Base-by-base conservation (phyloP, 805 yeast genomes). In the Soucietia sequanensis region DNA sequence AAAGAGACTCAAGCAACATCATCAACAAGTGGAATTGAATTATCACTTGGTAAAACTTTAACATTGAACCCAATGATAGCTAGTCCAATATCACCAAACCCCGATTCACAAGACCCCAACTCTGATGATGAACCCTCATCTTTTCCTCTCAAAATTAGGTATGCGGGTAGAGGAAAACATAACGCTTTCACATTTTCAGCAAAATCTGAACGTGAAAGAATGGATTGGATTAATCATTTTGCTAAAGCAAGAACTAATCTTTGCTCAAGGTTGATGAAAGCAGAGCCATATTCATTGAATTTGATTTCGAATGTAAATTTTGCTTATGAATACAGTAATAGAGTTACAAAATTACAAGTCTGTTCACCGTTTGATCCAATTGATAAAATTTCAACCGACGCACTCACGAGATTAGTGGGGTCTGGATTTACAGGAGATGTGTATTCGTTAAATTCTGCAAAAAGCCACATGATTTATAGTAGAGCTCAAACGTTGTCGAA, bases 301-400 rank as follows among this genome's bases (percentile, higher is more conserved):
- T 68, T 76, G 5, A 50, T 86, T 5, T 65, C 82, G 5, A 83
- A 80, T 46, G 66, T 72, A 17, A 67, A 70, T 35, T 86, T 85
- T 58, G 81, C 80, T 2, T 84, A 81, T 54, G 83, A 78, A n/a
- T 72, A 68, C 3, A 60, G 68, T 6, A 74, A 70, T 26, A 65
- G 70, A 14, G 69, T 80, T 1, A 53, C 54, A 2, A 79, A 73
- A 48, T 35, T 83, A 26, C 84, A 81, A 4, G 54, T 76, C 1
- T 68, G 75, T 34, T 71, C 77, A 0, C 62, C 70, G 14, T 65
- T 70, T 12, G 81, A 81, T 17, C 80, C 76, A 5, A 56, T 80
- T 23, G 73, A 73, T 47, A 44, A 43, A 5, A 36, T 56, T 16
- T 41, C 65, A 1, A 35, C 31, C 1, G 57, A 54, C 13, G 48